Evolutionary conservation across 2,329 filamentous ascomycete species (phyloP).

Genomic region (Blumeriella jaapii): DNA sequence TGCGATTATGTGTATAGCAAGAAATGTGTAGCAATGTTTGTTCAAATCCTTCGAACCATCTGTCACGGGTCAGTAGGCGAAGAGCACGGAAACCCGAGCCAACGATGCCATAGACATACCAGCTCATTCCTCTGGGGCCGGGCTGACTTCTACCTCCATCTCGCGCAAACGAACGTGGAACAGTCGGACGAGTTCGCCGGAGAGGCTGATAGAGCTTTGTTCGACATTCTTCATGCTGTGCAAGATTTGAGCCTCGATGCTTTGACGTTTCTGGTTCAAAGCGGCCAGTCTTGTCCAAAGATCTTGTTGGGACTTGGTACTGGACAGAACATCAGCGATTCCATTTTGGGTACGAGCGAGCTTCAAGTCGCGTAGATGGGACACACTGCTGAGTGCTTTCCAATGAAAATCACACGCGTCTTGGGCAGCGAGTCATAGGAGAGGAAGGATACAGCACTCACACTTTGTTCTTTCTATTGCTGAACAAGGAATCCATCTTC

Average conservation of each 20-base stretch:
- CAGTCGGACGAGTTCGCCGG: constrained; percentile 18
- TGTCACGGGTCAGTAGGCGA: background rate
- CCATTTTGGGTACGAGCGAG: background rate
- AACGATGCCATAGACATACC: background rate
- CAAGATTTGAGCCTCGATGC: constrained; percentile 21
- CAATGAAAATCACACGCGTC: no score
- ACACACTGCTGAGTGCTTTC: no score
- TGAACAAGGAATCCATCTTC: constrained; percentile 18
- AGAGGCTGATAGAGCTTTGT: constrained; percentile 16
- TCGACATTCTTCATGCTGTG: constrained; percentile 22
- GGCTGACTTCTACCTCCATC: constrained; percentile 5
- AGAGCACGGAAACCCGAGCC: background rate
- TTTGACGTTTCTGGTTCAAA: constrained; percentile 21
- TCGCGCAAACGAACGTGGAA: constrained; percentile 20
- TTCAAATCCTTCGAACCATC: background rate
- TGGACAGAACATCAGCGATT: constrained; percentile 4
- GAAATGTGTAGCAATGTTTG: constrained; percentile 14
- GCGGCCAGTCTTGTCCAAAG: constrained; percentile 19
- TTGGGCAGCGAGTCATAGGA: no score
- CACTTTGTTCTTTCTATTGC: constrained; percentile 18
- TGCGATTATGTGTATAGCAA: constrained; percentile 19
- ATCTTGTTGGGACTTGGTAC: constrained; percentile 16
- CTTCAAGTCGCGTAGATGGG: no score
- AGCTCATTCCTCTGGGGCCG: background rate
- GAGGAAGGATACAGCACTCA: constrained; percentile 11